phyloP scores from a whole-genome alignment of 169 alveolate genomes.

The Plasmodium falciparum region DNA sequence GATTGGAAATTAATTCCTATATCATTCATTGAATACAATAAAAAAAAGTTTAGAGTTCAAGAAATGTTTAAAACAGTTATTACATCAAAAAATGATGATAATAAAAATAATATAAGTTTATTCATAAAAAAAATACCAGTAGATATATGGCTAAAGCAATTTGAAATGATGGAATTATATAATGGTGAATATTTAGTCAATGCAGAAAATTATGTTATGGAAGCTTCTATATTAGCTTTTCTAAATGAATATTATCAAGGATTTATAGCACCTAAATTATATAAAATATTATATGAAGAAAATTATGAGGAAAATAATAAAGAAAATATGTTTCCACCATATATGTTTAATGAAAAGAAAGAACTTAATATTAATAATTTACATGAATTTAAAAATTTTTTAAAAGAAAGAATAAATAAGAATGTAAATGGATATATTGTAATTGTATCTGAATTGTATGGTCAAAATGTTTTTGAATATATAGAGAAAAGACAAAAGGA shows the following conservation, averaged over 20 bases:
- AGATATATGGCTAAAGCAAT: constrained; percentile 84
- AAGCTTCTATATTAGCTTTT: constrained; percentile 86
- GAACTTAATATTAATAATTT: constrained; percentile 21
- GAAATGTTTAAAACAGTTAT: constrained; percentile 77
- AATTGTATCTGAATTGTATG: constrained; percentile 79
- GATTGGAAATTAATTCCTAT: constrained; percentile 78
- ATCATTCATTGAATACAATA: constrained; percentile 78
- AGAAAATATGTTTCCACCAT: background rate
- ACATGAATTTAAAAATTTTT: constrained; percentile 58
- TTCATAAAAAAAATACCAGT: constrained; percentile 85
- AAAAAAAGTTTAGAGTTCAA: constrained; percentile 79
- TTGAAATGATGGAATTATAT: constrained; percentile 79
- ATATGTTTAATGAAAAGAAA: background rate
- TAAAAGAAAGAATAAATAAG: constrained; percentile 23
- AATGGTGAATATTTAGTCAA: constrained; percentile 86
- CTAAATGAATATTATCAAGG: constrained; percentile 72
- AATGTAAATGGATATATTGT: constrained; percentile 80
- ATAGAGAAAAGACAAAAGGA: constrained; percentile 72
- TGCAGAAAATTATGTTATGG: constrained; percentile 88
- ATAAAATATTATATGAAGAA: constrained; percentile 79
- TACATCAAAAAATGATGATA: constrained; percentile 21
- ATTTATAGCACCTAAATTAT: constrained; percentile 80
- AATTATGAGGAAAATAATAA: constrained; percentile 15
- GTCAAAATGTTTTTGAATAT: constrained; percentile 81
- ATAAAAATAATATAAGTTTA: constrained; percentile 35